Evolutionary conservation across 345 rosid species (phyloP), one percentile per base, ranked within the genome.

Genomic region (Iberis pinnata): DNA sequence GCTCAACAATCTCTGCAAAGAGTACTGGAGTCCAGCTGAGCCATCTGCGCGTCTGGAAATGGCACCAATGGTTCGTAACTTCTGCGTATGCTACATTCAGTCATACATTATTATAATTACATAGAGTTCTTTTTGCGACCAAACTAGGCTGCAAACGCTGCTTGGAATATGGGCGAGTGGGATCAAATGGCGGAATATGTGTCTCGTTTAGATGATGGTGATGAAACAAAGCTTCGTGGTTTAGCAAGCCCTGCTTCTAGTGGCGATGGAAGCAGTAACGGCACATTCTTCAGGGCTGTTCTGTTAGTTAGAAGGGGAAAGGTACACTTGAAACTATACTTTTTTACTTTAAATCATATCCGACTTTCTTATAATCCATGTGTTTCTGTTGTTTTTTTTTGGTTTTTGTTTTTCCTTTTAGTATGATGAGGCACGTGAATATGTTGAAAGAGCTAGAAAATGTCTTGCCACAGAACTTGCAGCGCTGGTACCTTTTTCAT

Each of bases 151-250:
- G 97, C 97, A 65, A 36, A 10, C 32, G 98, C 98, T 77, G 98
- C 98, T 56, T 92, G 97, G 98, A 92, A 85, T 64, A 92, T 92
- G 98, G 97, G 97, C 42, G 97, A 92, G 64, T 92, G 98, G 98
- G 97, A 92, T 69, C 97, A 88, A 71, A 92, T 92, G 98, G 89
- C 90, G 10, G 98, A 92, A 73, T 92, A 88, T 75, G 97, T 85
- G 46, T 85, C 86, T 57, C 79, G 88, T 43, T 74, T 92, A 64
- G 98, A 92, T 56, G 93, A 92, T 76, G 96, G 97, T 24, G 98
- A 92, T 76, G 96, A 88, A 70, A 73, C 85, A 47, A 92, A 80
- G 78, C 83, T 81, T 14, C 72, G 95, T 44, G 82, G 73, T 65
- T 77, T 88, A 70, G 83, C 89, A 53, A 88, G 88, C 73, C 79